A percentile compares a stretch with the other conserved stretches of the same genome.
Evolutionary conservation across 1,284 basidiomycete genomes (phyloP).

Genomic region (Megacollybia platyphylla): DNA sequence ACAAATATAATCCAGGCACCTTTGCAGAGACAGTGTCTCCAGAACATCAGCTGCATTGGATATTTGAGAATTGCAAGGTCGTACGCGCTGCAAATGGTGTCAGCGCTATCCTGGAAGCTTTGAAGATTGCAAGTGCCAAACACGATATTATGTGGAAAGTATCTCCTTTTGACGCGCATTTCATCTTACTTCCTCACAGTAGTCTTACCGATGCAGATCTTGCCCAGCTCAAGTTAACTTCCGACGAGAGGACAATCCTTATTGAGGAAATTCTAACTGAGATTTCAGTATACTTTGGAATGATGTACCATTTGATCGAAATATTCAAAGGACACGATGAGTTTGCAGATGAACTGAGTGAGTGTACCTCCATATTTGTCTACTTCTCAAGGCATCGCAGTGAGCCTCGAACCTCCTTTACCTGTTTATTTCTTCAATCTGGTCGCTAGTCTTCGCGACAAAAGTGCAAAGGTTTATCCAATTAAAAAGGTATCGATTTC

Average conservation of each 20-base stretch:
- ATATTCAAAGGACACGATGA: slow-evolving; percentile 85
- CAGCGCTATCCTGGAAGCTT: slow-evolving; percentile 72
- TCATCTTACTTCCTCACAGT: slow-evolving; percentile 21
- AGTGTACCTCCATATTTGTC: slow-evolving; percentile 20
- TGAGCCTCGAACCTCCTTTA: slow-evolving; percentile 90
- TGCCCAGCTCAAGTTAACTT: slow-evolving; percentile 53
- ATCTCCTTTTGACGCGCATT: slow-evolving; percentile 4
- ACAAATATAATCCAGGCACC: slow-evolving; percentile 43
- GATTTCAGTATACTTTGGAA: slow-evolving; percentile 82
- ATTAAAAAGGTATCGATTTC: slow-evolving; percentile 73
- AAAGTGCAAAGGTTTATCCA: slow-evolving; percentile 90
- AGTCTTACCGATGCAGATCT: slow-evolving; percentile 62
- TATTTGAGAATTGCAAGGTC: slow-evolving; percentile 87
- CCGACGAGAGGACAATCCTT: slow-evolving; percentile 62
- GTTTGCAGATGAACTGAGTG: slow-evolving; percentile 92
- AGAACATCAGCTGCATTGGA: slow-evolving; percentile 92
- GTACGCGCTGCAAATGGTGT: slow-evolving; percentile 81
- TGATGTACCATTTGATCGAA: slow-evolving; percentile 90
- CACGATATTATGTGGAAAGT: slow-evolving; percentile 73
- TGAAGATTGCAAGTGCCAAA: slow-evolving; percentile 83
- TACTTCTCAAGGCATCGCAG: slow-evolving; percentile 25
- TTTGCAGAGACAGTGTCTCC: slow-evolving; percentile 87
- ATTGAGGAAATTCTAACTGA: slow-evolving; percentile 85
- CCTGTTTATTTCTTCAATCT: slow-evolving; percentile 88
- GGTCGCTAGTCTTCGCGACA: slow-evolving; percentile 84